Evolutionary conservation across 73 alveolate genomes (phyloP).

Genomic region (Blepharisma japonicum): DNA sequence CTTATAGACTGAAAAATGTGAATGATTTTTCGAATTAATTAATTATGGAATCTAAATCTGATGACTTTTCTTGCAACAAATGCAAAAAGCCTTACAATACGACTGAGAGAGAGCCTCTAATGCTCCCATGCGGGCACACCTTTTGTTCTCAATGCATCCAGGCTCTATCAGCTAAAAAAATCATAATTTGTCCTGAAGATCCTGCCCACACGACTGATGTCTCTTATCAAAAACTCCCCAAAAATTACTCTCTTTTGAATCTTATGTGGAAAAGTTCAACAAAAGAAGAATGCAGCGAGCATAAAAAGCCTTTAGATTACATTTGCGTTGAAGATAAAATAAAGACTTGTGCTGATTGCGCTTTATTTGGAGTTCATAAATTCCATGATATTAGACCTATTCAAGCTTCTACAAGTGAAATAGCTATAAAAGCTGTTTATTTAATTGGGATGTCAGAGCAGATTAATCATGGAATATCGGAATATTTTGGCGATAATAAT

Average conservation of each 20-base stretch:
- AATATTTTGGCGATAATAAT: too few relatives aligned
- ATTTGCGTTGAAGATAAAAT: conserved; percentile 78
- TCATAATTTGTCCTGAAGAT: too few relatives aligned
- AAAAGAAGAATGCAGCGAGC: conserved; percentile 41
- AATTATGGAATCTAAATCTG: neutral
- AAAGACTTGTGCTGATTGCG: conserved; percentile 84
- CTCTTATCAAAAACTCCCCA: too few relatives aligned
- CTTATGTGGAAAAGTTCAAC: neutral
- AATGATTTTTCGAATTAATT: neutral
- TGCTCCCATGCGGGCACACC: conserved; percentile 74
- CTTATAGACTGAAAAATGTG: neutral
- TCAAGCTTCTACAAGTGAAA: conserved; percentile 79
- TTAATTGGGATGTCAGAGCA: conserved; percentile 70
- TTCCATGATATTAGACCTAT: conserved; percentile 78
- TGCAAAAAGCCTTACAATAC: neutral
- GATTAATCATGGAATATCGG: conserved; percentile 33
- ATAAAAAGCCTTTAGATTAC: conserved; percentile 68
- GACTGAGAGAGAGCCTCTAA: conserved; percentile 29
- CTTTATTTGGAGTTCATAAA: conserved; percentile 87
- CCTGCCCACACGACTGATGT: too few relatives aligned
- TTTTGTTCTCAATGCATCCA: conserved; percentile 65
- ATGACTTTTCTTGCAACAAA: neutral
- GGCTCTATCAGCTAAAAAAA: conserved; percentile 36
- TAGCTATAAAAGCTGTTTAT: conserved; percentile 66
- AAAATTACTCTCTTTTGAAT: too few relatives aligned